Percentiles rank a stretch among this genome's conserved stretches.
Conservation (phyloP, 345 rosid species). For the Balakata baccata region DNA sequence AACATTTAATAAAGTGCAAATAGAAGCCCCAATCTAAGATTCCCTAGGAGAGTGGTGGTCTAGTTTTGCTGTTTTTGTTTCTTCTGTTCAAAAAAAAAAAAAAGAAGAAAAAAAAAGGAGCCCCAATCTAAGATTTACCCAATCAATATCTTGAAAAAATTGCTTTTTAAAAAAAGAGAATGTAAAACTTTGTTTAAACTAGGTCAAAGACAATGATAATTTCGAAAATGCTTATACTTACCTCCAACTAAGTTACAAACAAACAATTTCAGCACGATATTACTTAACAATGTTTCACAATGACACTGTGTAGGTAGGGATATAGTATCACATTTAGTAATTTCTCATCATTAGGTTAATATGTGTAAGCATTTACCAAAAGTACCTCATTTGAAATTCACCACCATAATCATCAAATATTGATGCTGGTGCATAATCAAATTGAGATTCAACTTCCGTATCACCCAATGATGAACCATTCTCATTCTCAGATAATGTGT, state of each 20-base stretch:
- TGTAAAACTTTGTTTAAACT: background rate
- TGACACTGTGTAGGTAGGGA: too few relatives aligned
- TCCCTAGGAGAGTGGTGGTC: too few relatives aligned
- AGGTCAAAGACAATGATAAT: background rate
- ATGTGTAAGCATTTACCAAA: background rate
- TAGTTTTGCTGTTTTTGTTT: too few relatives aligned
- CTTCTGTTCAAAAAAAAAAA: too few relatives aligned
- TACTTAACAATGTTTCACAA: background rate
- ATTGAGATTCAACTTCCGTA: slow-evolving; percentile 65
- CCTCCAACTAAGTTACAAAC: background rate
- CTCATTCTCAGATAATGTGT: slow-evolving; percentile 46
- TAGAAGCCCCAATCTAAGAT: background rate
- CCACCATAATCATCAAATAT: slow-evolving; percentile 27
- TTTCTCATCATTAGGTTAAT: background rate
- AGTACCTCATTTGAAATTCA: slow-evolving; percentile 46
- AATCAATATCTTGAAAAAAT: background rate
- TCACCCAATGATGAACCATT: slow-evolving; percentile 41
- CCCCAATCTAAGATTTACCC: background rate
- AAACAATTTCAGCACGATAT: background rate
- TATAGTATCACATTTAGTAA: background rate
- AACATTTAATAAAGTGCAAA: background rate
- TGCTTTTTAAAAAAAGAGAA: background rate
- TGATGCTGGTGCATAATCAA: slow-evolving; percentile 27
- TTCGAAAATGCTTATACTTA: background rate
- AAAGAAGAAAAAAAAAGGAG: too few relatives aligned